Base-by-base conservation (phyloP, 805 yeast genomes). In the Pichia insulana region DNA sequence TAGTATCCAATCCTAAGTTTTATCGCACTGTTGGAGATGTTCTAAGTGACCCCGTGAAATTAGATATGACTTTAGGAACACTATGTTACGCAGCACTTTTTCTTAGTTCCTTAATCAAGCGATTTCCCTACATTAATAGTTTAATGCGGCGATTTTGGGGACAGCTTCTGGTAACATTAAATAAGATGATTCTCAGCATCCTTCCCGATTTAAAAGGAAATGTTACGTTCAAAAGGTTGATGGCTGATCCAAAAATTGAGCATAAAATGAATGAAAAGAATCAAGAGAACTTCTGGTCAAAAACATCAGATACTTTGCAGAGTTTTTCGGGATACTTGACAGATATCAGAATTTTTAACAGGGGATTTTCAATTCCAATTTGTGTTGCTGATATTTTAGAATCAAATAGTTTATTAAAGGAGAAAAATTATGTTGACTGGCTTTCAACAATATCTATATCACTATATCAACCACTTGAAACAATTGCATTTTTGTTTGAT, bases 331-430 rank as follows among this genome's bases (percentile, higher is more conserved):
- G 51, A 4, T 64, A 64, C 37, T 38, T 64, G 3, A 53, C 66
- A 12, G 67, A 62, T 42, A 46, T 64, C 5, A 53, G 68, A 28
- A 62, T 63, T 18, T 64, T 64, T 48, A 57, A 59, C 40, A 49
- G 68, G 37, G 55, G 63, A 55, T 64, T 65, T 60, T 64, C 59
- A 6, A 38, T 59, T 17, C 63, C 66, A 12, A 54, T 54, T 19
- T 37, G 45, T 7, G 41, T 48, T 20, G 41, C 43, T 2, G 47
- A 43, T 27, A 18, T 48, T 13, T 9, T 48, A 5, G 42, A 41
- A 13, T 30, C 44, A 3, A 35, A 40, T 3, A 19, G 40, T 7
- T 34, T 46, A 4, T 32, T 42, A 18, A 31, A 36, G 15, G 20
- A 44, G 2, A 41, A 36, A 17, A 42, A 45, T 11, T 48, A 48